A percentile compares a stretch with the other conserved stretches of the same genome.
Conservation (phyloP, 116 monocot species). For the Thalassia testudinum region DNA sequence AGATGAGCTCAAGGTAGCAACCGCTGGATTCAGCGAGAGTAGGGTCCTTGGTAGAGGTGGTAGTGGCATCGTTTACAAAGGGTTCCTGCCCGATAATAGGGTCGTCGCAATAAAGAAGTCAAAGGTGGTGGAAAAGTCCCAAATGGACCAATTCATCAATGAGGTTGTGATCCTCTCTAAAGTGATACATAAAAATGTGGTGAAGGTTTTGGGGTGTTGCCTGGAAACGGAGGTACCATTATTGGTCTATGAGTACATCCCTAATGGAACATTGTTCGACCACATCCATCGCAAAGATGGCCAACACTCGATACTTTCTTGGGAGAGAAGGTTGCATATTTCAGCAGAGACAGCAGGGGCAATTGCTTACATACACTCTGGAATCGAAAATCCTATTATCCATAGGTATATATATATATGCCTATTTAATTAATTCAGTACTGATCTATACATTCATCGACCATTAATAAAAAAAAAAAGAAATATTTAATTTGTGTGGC, state of each 20-base stretch:
- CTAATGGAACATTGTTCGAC: conserved; percentile 14
- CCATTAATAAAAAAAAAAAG: too few species aligned
- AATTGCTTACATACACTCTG: conserved; percentile 15
- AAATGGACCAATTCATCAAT: conserved; percentile 25
- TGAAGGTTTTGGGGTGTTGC: conserved; percentile 27
- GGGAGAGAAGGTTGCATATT: not conserved
- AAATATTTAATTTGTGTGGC: too few species aligned
- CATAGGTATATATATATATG: too few species aligned
- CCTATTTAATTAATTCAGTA: too few species aligned
- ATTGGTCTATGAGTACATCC: conserved; percentile 30
- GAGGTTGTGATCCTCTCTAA: conserved; percentile 23
- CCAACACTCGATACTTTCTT: not conserved
- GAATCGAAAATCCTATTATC: conserved; percentile 3
- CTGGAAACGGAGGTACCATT: conserved; percentile 25
- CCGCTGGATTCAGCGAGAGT: conserved; percentile 18
- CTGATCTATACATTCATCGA: too few species aligned
- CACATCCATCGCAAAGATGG: conserved; percentile 6
- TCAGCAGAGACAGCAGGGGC: conserved; percentile 15
- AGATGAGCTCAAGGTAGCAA: conserved; percentile 17
- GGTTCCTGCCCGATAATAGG: conserved; percentile 6
- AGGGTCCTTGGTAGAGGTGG: conserved; percentile 29
- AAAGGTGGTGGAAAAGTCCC: not conserved
- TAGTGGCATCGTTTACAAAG: conserved; percentile 29
- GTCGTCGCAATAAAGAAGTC: conserved; percentile 34
- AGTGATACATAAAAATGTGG: conserved; percentile 23